phyloP scores from a whole-genome alignment of 805 yeast species.

The Yamadazyma nakazawae region DNA sequence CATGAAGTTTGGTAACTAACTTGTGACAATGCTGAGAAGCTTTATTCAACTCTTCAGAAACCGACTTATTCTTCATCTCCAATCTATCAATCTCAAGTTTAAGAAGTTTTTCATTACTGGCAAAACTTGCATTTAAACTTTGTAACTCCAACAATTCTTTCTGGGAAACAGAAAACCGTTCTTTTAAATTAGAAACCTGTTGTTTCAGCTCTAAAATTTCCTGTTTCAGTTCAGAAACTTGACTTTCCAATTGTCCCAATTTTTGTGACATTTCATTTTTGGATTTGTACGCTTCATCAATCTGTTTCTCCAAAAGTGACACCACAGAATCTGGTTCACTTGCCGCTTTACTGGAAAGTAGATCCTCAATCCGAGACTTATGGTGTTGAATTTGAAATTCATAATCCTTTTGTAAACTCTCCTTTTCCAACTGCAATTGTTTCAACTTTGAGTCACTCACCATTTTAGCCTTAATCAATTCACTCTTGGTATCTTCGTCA shows the following conservation, averaged over 20 bases:
- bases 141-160: constrained; percentile 26
- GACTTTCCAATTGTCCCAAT: not conserved
- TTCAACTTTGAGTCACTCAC: constrained; percentile 38
- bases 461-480: constrained; percentile 31
- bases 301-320: constrained; percentile 30
- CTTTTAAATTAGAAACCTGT: constrained; percentile 9
- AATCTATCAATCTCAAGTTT: constrained; percentile 28
- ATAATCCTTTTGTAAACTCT: constrained; percentile 19
- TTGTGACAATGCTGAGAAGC: constrained; percentile 27
- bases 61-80: constrained; percentile 23
- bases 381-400: constrained; percentile 33
- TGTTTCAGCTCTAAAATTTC: constrained; percentile 13
- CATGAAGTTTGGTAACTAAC: constrained; percentile 26
- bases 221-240: constrained; percentile 10
- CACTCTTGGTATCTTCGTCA: constrained; percentile 35
- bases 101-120: constrained; percentile 26
- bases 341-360: constrained; percentile 10
- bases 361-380: constrained; percentile 26
- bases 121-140: constrained; percentile 24
- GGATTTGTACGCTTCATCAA: constrained; percentile 24
- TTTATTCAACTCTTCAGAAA: constrained; percentile 29
- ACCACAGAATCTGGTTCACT: constrained; percentile 15
- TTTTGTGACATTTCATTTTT: constrained; percentile 4
- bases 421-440: constrained; percentile 34
- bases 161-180: constrained; percentile 19